A percentile compares a stretch with the other conserved stretches of the same genome.
Conservation (phyloP, 1,139 yeast genomes). For the Citeromyces hawaiiensis region DNA sequence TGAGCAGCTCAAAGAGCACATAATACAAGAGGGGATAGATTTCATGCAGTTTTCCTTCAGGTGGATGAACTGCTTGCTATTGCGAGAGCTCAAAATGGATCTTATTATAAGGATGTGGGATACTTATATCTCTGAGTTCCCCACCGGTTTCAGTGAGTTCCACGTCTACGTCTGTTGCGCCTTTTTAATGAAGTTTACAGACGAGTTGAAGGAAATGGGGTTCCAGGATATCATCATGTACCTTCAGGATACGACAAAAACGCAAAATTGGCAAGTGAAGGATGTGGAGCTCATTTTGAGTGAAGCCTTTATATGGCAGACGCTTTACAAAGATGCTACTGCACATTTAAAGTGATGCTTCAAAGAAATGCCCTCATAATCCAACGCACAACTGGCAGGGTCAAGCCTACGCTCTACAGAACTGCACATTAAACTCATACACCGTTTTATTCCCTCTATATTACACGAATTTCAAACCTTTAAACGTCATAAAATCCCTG, state of each 20-base stretch:
- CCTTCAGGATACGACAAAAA: slow-evolving; percentile 73
- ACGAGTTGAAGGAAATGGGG: slow-evolving; percentile 70
- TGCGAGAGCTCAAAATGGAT: slow-evolving; percentile 78
- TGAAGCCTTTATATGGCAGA: slow-evolving; percentile 96
- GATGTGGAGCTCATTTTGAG: slow-evolving; percentile 86
- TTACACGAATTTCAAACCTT: background rate
- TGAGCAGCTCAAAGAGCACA: slow-evolving; percentile 54
- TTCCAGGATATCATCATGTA: slow-evolving; percentile 90
- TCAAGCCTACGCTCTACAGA: no score
- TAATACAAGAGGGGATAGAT: slow-evolving; percentile 71
- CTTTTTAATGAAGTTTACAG: slow-evolving; percentile 77
- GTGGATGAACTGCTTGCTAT: slow-evolving; percentile 96
- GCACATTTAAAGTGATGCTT: slow-evolving; percentile 60
- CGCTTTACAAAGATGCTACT: slow-evolving; percentile 75
- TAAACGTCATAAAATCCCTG: background rate
- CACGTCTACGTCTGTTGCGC: slow-evolving; percentile 99
- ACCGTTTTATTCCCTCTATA: background rate
- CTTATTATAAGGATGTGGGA: slow-evolving; percentile 96
- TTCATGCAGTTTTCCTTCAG: slow-evolving; percentile 91
- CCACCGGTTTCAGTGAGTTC: slow-evolving; percentile 81
- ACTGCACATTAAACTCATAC: no score
- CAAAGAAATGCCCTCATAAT: no score
- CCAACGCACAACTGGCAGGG: no score
- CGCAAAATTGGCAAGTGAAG: slow-evolving; percentile 72
- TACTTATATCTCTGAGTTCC: slow-evolving; percentile 81